phyloP scores from a whole-genome alignment of 2,329 filamentous ascomycete species.

The Aspergillus fructus region DNA sequence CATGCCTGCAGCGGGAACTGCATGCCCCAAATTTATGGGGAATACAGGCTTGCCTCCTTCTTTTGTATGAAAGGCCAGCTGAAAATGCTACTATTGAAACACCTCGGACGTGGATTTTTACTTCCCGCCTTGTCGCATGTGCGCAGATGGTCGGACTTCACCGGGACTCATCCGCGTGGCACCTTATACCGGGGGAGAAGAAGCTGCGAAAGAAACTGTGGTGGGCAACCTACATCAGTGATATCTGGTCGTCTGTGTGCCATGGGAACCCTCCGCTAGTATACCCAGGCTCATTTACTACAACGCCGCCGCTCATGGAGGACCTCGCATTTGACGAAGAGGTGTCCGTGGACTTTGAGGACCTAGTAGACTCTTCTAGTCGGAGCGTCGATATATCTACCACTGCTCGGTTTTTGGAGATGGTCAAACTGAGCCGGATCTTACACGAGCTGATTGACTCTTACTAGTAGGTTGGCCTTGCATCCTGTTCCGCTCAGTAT shows the following conservation, averaged over 20 bases:
- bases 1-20: constrained; percentile 46
- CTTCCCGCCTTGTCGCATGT: constrained; percentile 45
- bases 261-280: constrained; percentile 52
- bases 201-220: constrained; percentile 46
- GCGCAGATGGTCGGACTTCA: constrained; percentile 51
- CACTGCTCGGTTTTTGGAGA: constrained; percentile 37
- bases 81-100: constrained; percentile 50
- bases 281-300: constrained; percentile 42
- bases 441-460: constrained; percentile 3
- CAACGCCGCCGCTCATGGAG: constrained; percentile 40
- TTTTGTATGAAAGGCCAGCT: constrained; percentile 48
- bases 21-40: constrained; percentile 49
- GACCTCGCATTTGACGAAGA: constrained; percentile 48
- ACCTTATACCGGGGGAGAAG: constrained; percentile 42
- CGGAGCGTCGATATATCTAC: constrained; percentile 31
- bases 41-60: constrained; percentile 49
- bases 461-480: background rate
- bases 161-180: constrained; percentile 45
- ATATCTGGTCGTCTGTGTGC: constrained; percentile 49
- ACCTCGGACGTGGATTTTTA: constrained; percentile 46
- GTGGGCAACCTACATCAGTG: constrained; percentile 47
- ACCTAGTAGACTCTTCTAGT: background rate
- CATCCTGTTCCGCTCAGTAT: too few relatives aligned
- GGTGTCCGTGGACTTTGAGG: constrained; percentile 30
- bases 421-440: constrained; percentile 3